Evolutionary conservation across 768 basidiomycete genomes (phyloP).

Genomic region (Podaxis pistillaris): DNA sequence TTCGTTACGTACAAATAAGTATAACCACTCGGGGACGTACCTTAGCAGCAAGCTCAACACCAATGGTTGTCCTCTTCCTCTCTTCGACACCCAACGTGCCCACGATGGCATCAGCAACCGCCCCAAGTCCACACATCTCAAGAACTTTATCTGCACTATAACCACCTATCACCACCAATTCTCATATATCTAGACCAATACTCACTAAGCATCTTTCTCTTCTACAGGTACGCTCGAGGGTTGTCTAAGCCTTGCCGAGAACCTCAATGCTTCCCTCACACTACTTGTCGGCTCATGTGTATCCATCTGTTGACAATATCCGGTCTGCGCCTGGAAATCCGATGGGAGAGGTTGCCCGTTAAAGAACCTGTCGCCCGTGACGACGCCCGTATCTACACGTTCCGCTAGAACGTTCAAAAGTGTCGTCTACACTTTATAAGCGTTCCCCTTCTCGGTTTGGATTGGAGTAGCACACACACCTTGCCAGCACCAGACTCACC

Average conservation of each 20-base stretch:
- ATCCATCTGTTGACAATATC: slow-evolving; percentile 87
- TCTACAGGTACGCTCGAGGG: slow-evolving; percentile 56
- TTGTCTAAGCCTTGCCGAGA: slow-evolving; percentile 81
- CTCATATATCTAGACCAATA: slow-evolving; percentile 13
- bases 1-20: background rate
- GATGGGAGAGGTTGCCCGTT: slow-evolving; percentile 50
- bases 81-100: slow-evolving; percentile 71
- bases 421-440: slow-evolving; percentile 47
- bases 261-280: slow-evolving; percentile 76
- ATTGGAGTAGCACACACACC: slow-evolving; percentile 27
- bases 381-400: slow-evolving; percentile 43
- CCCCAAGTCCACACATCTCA: slow-evolving; percentile 65
- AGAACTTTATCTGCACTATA: slow-evolving; percentile 45
- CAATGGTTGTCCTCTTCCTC: slow-evolving; percentile 82
- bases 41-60: slow-evolving; percentile 85
- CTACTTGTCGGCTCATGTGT: slow-evolving; percentile 74
- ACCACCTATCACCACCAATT: background rate
- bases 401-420: slow-evolving; percentile 57
- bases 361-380: slow-evolving; percentile 52
- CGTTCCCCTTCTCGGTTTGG: background rate
- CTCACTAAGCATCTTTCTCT: slow-evolving; percentile 82
- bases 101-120: slow-evolving; percentile 61
- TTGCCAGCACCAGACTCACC: slow-evolving; percentile 52
- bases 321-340: slow-evolving; percentile 69
- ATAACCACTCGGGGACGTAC: slow-evolving; percentile 35